Evolutionary conservation across 148 eudicot species (phyloP), one percentile per base, ranked within the genome.

Genomic region (Persicaria maculosa): DNA sequence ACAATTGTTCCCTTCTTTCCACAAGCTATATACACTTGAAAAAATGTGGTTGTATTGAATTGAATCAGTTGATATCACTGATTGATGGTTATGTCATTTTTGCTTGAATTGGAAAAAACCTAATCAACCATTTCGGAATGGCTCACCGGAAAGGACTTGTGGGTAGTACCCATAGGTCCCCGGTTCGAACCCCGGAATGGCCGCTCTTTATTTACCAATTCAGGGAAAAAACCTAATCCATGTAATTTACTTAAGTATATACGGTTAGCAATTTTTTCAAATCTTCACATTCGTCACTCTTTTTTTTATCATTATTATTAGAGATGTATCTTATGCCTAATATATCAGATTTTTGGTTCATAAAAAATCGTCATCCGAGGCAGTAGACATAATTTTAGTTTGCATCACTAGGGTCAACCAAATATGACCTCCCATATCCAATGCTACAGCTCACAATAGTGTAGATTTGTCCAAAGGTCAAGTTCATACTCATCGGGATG

Each of bases 31-130:
- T 25, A 25, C 31, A 25, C 62, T 5, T 17, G 19, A n/a, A 57
- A 57, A 57, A 36, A 11, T 64, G 68, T 11, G 68, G 44, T 57
- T 19, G 2, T 57, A 57, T 57, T 57, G 31, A 31, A 0, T 64
- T 64, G 31, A 25, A 25, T 25, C 31, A 25, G 31, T 25, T 25
- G n/a, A 36, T 36, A 25, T 64, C n/a, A 36, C 46, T 64, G 46
- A 12, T 64, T 2, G 44, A 48, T 48, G 50, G 50, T 9, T 7
- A 6, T 64, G 6, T 64, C 14, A 40, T 40, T 40, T 17, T 62
- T 62, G 68, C 36, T 62, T 62, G 68, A 62, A 12, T 57, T 57
- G 61, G 61, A 55, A 55, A 20, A n/a, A n/a, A n/a, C n/a, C n/a
- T n/a, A n/a, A n/a, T n/a, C n/a, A n/a, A n/a, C n/a, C n/a, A n/a